Base-by-base conservation (phyloP, 345 rosid species). In the Ceriops tagal region DNA sequence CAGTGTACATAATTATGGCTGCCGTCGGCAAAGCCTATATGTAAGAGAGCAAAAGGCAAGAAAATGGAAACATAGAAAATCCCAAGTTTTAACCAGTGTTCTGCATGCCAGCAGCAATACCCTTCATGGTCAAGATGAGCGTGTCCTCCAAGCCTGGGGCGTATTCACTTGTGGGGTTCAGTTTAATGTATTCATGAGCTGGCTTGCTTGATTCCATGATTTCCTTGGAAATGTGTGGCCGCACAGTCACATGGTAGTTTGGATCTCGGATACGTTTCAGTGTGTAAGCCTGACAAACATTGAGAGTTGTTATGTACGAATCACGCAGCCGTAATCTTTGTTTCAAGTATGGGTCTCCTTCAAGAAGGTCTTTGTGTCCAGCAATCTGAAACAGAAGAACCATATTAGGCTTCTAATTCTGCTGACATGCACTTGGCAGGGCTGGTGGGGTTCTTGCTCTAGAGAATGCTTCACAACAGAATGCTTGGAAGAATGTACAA, bases 61-160 rank as follows among this genome's bases (percentile, higher is more conserved):
- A 31, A 59, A 58, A 58, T 49, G 32, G 31, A 26, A 52, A 32
- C 30, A 24, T 26, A 16, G 31, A 20, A 20, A 22, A 10, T 13
- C n/a, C 10, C 22, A 10, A 46, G 19, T 16, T 27, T 73, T 84
- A 95, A 78, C 99, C 98, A 2, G 99, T 95, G 86, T 92, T 95
- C 78, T 92, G 98, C 81, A 95, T 28, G 66, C 99, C 98, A 0
- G 98, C 98, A 27, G 98, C 97, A 68, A 95, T 83, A 72, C 99
- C 99, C 83, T 95, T 95, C 98, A 95, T 92, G 72, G 99, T 95
- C 80, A 95, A 79, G 83, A 95, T 92, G 67, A 95, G 96, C 53
- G 99, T 92, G 81, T 95, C 99, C 82, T 92, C 98, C 79, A 95
- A 77, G 49, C 97, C 96, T 28, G 96, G 96, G 22, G 87, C 93